Conservation (phyloP, 2,329 filamentous ascomycete species). For the Paradendryphiella salina region DNA sequence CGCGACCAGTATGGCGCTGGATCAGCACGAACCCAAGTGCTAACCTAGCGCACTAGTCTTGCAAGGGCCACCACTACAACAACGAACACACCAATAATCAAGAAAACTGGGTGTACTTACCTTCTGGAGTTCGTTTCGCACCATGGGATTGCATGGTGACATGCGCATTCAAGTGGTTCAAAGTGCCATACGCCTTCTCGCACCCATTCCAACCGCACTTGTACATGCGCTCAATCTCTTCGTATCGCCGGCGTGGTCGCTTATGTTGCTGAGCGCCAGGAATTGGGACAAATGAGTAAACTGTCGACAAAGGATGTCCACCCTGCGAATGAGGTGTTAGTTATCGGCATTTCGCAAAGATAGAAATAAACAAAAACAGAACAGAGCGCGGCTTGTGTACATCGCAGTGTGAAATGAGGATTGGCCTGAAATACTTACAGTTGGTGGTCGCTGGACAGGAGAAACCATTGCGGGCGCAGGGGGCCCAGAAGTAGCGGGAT, state of each 20-base stretch:
- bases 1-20: slow-evolving; percentile 55
- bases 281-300: slow-evolving; percentile 97
- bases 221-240: slow-evolving; percentile 99
- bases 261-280: slow-evolving; percentile 97
- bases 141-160: slow-evolving; percentile 99
- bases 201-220: slow-evolving; percentile 99
- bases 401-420: neutral
- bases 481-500: slow-evolving; percentile 62
- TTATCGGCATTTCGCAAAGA: neutral
- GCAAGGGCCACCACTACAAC: slow-evolving; percentile 36
- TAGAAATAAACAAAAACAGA: neutral
- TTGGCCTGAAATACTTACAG: slow-evolving; percentile 54
- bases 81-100: slow-evolving; percentile 4
- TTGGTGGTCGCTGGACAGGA: slow-evolving; percentile 63
- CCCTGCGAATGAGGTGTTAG: slow-evolving; percentile 43
- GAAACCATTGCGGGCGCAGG: slow-evolving; percentile 61
- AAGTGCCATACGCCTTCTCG: slow-evolving; percentile 95
- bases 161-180: slow-evolving; percentile 97
- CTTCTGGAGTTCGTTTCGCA: slow-evolving; percentile 92
- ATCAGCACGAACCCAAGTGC: slow-evolving; percentile 48
- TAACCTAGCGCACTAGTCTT: slow-evolving; percentile 40
- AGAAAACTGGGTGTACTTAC: slow-evolving; percentile 59
- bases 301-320: slow-evolving; percentile 66
- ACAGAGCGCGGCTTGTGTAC: neutral
- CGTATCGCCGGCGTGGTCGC: slow-evolving; percentile 86